Conservation (phyloP, 139 green algal species). For the Zygnema cylindricum region DNA sequence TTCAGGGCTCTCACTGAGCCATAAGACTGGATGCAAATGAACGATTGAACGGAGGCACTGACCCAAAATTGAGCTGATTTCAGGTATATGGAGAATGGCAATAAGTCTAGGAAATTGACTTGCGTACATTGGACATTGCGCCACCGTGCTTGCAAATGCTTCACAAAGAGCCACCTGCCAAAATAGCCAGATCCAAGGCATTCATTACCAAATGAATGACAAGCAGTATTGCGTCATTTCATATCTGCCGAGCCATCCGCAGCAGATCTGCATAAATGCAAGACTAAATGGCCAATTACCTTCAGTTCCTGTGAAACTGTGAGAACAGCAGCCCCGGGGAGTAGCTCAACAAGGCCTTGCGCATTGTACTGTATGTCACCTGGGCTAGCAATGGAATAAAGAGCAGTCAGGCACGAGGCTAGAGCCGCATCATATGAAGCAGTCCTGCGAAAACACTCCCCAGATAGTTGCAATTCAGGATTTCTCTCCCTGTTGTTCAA, state of each 20-base stretch:
- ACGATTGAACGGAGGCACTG: conserved; percentile 16
- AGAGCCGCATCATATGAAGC: background rate
- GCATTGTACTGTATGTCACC: conserved; percentile 14
- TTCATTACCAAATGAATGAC: no score
- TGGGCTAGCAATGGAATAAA: background rate
- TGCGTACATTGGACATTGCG: background rate
- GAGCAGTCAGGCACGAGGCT: background rate
- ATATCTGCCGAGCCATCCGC: no score
- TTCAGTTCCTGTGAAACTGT: background rate
- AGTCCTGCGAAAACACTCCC: background rate
- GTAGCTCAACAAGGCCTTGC: background rate
- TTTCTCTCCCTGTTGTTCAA: no score
- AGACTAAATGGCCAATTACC: background rate
- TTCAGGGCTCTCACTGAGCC: background rate
- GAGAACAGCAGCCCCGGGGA: background rate
- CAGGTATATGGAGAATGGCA: conserved; percentile 29
- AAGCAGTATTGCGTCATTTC: no score
- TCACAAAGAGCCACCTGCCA: conserved; percentile 28
- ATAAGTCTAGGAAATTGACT: conserved; percentile 6
- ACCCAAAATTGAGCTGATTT: conserved; percentile 26
- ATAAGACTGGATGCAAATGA: conserved; percentile 5
- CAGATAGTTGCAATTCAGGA: no score
- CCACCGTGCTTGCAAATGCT: conserved; percentile 7
- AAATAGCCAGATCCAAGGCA: background rate
- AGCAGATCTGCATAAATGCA: no score